Base-by-base conservation (phyloP, 306 rosid genomes). In the Fragaria ananassa region DNA sequence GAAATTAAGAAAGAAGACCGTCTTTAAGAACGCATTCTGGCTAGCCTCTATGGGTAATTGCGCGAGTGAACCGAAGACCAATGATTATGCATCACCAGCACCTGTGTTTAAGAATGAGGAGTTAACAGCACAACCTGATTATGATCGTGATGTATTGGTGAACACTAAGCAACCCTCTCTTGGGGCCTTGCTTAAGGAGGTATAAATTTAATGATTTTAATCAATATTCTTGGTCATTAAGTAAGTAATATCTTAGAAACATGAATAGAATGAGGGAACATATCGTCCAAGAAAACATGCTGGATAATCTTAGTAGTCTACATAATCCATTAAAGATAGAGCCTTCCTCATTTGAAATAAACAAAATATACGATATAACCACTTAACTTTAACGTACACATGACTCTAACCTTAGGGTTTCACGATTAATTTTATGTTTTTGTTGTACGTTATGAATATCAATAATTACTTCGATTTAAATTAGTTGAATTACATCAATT, bases 31-130 rank as follows among this genome's bases (percentile, higher is more conserved):
- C 34, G 10, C 17, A 21, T 23, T 57, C 18, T 61, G 14, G 41
- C 67, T 61, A 61, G 67, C 67, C 29, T 25, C 4, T 10, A 81
- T 81, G 81, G 84, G 84, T 45, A 81, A 76, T 69, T 81, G 84
- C 44, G 81, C 78, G 12, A 71, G 74, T 14, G 51, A 63, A 45
- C 84, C 84, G 3, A 76, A 71, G 77, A 81, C 81, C 72, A 71
- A 42, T 47, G 45, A 57, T 29, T 46, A 9, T 6, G 49, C 71
- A 10, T 57, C 15, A 3, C 73, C 76, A 2, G 51, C 44, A 39
- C 81, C 78, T 0, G 75, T 51, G 70, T 51, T 51, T 25, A 17
- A 11, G 11, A 65, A 53, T 65, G 84, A 71, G 15, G 71, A 65
- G 27, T 42, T 47, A 7, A 19, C 68, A 13, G 18, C 23, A 13